phyloP scores from a whole-genome alignment of 169 alveolate species.

The Cryptosporidium bovis region DNA sequence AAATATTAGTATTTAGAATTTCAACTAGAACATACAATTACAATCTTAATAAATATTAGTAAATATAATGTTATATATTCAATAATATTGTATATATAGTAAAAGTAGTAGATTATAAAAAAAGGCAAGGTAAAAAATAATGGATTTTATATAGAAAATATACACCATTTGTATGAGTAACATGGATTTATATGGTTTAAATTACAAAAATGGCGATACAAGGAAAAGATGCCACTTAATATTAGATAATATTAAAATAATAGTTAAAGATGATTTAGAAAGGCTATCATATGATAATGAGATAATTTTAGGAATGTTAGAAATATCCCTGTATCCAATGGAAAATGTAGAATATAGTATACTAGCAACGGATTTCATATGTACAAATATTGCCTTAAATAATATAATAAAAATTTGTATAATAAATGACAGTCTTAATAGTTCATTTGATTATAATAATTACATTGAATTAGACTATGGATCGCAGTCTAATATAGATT shows the following conservation, averaged over 20 bases:
- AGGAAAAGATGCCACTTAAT: background rate
- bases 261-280: constrained; percentile 8
- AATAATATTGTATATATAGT: too few relatives aligned
- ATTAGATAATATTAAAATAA: background rate
- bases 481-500: background rate
- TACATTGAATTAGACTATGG: background rate
- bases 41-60: too few relatives aligned
- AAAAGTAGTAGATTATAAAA: too few relatives aligned
- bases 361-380: constrained; percentile 38
- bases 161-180: too few relatives aligned
- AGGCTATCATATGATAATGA: constrained; percentile 3
- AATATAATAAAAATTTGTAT: background rate
- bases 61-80: too few relatives aligned
- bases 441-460: constrained; percentile 1
- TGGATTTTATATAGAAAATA: too few relatives aligned
- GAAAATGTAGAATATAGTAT: constrained; percentile 16
- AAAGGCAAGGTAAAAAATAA: too few relatives aligned
- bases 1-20: too few relatives aligned
- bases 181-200: too few relatives aligned
- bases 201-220: background rate
- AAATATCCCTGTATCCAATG: constrained; percentile 54
- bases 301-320: constrained; percentile 6
- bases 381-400: constrained; percentile 18
- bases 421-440: background rate
- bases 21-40: too few relatives aligned